Base-by-base conservation (phyloP, 2,329 filamentous ascomycete species). In the Colletotrichum cereale region DNA sequence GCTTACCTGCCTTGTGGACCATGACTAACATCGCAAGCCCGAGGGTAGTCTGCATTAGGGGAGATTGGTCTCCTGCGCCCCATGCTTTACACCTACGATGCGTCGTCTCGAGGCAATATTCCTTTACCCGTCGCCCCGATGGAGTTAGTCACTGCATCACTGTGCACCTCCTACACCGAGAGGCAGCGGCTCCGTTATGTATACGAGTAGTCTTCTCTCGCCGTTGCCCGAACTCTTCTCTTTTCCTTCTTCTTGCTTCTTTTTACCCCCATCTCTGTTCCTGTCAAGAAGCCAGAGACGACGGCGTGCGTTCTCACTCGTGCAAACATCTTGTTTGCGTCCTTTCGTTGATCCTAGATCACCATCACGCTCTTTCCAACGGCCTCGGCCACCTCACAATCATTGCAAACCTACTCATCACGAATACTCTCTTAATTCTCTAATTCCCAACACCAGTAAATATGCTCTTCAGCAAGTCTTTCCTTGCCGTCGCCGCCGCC, bases 311-410 rank as follows among this genome's bases (percentile, higher is more conserved):
- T 36, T 61, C 58, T 34, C 60, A 64, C 40, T 66, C 52, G 60
- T 74, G 75, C 71, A 74, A 64, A 74, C 74, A 29, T 74, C 4
- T 73, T 61, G 75, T 75, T 76, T 77, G 73, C 75, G 74, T 76
- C 75, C 75, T 75, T 81, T 83, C 82, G 67, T 82, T 83, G 75
- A 80, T 78, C 75, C 62, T 40, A 72, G 74, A 69, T 62, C 70
- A 79, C 75, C 73, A 75, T 48, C 72, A 78, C 78, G 75, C 74
- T 82, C 80, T 71, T 78, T 81, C 42, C 71, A 60, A 60, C 40
- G 79, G 78, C 79, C 69, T 81, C 74, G 79, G 78, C 78, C 79
- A 76, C 66, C 67, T 80, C 79, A 73, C 82, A 75, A 36, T 82
- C 80, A 73, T 78, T 80, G 48, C 56, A 40, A 5, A 26, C 18